phyloP scores from a whole-genome alignment of 139 green algal genomes.

The Coelastrella sp. region DNA sequence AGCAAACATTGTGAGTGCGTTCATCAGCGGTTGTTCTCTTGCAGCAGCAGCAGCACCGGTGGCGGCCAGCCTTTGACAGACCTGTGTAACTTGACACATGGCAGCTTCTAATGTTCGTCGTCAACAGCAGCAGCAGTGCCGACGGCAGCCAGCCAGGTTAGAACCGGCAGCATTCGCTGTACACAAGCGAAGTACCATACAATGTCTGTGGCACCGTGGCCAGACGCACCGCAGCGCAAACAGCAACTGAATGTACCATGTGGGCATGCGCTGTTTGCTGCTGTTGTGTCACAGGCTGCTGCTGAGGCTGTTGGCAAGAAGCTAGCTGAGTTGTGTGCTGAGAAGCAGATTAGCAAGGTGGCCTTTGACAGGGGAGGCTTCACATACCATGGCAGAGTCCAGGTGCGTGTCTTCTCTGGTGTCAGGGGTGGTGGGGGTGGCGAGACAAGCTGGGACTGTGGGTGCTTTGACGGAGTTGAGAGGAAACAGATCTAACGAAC shows the following conservation, averaged over 20 bases:
- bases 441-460: too few species aligned
- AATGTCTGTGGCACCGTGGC: too few species aligned
- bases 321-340: constrained; percentile 89
- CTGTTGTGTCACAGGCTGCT: constrained; percentile 66
- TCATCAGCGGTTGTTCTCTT: not conserved
- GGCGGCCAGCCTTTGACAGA: constrained; percentile 25
- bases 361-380: constrained; percentile 96
- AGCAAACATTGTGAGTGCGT: constrained; percentile 66
- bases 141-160: too few species aligned
- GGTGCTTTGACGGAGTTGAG: too few species aligned
- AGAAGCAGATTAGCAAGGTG: constrained; percentile 89
- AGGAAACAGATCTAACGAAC: too few species aligned
- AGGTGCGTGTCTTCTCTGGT: constrained; percentile 60
- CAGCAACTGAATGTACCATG: too few species aligned
- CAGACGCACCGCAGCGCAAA: too few species aligned
- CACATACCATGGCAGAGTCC: constrained; percentile 95
- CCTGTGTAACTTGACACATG: constrained; percentile 58
- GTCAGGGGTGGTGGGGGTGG: not conserved
- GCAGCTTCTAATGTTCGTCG: too few species aligned
- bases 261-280: not conserved
- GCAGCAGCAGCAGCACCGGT: too few species aligned
- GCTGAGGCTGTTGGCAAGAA: constrained; percentile 90
- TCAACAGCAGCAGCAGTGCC: too few species aligned
- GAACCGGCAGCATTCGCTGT: too few species aligned
- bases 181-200: too few species aligned